Evolutionary conservation across 306 rosid species (phyloP).

Genomic region (Casuarina glauca): DNA sequence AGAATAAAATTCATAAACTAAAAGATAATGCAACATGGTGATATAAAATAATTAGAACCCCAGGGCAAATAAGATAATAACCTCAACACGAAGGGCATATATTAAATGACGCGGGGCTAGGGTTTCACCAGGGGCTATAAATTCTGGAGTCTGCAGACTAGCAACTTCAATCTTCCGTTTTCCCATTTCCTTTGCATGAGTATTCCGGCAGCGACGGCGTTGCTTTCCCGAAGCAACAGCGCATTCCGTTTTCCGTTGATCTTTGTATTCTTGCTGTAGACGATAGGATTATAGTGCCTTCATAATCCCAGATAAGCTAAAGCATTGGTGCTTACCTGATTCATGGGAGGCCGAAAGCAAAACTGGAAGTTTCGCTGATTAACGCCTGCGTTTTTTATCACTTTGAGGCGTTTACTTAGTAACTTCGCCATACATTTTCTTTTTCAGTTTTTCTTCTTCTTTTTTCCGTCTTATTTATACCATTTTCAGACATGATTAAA

Average conservation of each 20-base stretch:
- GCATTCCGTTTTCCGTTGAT: neutral
- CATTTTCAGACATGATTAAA: neutral
- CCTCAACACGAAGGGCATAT: neutral
- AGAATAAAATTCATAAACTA: no score
- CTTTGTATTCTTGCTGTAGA: neutral
- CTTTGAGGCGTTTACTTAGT: conserved; percentile 62
- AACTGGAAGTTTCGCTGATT: conserved; percentile 76
- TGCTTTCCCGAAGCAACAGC: no score
- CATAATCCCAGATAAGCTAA: conserved; percentile 82
- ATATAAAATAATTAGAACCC: neutral
- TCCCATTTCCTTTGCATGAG: no score
- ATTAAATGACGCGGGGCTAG: neutral
- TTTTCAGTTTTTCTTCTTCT: neutral
- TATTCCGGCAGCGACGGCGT: no score
- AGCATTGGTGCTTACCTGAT: conserved; percentile 61
- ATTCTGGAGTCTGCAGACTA: neutral
- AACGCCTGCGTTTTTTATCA: conserved; percentile 38
- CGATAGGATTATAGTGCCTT: conserved; percentile 39
- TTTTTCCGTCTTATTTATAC: neutral
- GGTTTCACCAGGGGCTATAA: neutral
- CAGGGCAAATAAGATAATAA: neutral
- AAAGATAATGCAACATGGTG: neutral
- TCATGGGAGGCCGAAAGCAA: conserved; percentile 70
- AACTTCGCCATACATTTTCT: conserved; percentile 48
- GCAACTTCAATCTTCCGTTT: no score